phyloP scores from a whole-genome alignment of 495 filamentous ascomycete genomes.

The Aspergillus wentii region DNA sequence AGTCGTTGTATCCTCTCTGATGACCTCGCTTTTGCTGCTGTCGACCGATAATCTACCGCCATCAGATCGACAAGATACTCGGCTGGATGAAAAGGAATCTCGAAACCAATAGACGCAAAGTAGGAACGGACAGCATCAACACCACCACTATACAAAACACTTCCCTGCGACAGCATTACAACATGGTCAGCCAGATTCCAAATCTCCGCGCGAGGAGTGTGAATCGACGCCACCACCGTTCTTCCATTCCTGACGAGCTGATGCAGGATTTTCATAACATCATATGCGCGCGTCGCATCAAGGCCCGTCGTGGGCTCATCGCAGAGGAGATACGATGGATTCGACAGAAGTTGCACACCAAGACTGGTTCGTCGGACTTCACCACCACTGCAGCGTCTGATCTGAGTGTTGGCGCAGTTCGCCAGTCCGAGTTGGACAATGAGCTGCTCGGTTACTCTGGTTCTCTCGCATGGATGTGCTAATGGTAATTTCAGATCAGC shows the following conservation, averaged over 20 bases:
- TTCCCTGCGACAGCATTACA: slow-evolving; percentile 57
- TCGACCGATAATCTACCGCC: slow-evolving; percentile 61
- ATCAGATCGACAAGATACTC: slow-evolving; percentile 69
- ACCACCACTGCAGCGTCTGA: slow-evolving; percentile 71
- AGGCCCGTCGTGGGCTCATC: slow-evolving; percentile 75
- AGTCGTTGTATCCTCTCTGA: slow-evolving; percentile 49
- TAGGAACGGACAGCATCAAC: no score
- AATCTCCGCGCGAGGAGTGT: slow-evolving; percentile 70
- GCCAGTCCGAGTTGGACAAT: slow-evolving; percentile 70
- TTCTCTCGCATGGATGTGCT: slow-evolving; percentile 52
- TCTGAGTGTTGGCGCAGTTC: slow-evolving; percentile 66
- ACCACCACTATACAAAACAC: slow-evolving; percentile 65
- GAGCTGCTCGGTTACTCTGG: slow-evolving; percentile 61
- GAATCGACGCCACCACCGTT: slow-evolving; percentile 67
- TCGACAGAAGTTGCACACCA: slow-evolving; percentile 69
- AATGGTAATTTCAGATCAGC: slow-evolving; percentile 64
- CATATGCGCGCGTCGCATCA: slow-evolving; percentile 71
- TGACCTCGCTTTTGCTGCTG: slow-evolving; percentile 55
- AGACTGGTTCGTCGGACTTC: slow-evolving; percentile 71
- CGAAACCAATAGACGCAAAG: no score
- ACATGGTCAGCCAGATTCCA: slow-evolving; percentile 70
- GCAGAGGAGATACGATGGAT: slow-evolving; percentile 68
- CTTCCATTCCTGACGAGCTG: slow-evolving; percentile 58
- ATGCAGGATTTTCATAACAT: slow-evolving; percentile 65
- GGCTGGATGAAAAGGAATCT: no score